Percentiles rank a stretch among this genome's conserved stretches.
Conservation (phyloP, 2,329 filamentous ascomycete species). For the Aspergillus pseudoglaucus region DNA sequence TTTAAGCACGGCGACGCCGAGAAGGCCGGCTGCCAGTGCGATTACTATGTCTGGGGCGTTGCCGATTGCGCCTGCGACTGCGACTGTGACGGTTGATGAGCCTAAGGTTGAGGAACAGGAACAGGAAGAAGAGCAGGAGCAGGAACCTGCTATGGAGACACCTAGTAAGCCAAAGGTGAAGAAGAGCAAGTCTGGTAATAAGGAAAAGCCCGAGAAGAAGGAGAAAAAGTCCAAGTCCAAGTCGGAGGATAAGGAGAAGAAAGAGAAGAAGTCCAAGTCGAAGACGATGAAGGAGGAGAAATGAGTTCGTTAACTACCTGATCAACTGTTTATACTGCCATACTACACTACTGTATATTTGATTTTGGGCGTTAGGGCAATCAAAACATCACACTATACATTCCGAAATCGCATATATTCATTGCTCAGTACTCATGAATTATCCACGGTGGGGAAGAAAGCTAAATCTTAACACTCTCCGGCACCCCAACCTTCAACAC, state of each 20-base stretch:
- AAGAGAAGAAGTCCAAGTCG: slow-evolving; percentile 17
- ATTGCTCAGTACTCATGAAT: background rate
- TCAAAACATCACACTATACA: slow-evolving; percentile 8
- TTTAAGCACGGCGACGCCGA: slow-evolving; percentile 24
- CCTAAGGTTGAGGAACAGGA: background rate
- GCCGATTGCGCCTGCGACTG: slow-evolving; percentile 10
- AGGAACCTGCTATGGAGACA: slow-evolving; percentile 13
- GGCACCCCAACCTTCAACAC: slow-evolving; percentile 29
- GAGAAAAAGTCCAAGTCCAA: slow-evolving; percentile 17
- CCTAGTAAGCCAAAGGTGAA: slow-evolving; percentile 10
- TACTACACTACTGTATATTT: background rate
- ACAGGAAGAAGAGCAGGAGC: slow-evolving; percentile 8
- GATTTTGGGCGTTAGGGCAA: slow-evolving; percentile 16
- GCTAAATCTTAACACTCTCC: slow-evolving; percentile 14
- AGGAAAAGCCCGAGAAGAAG: slow-evolving; percentile 13
- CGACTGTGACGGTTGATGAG: background rate
- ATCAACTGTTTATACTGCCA: slow-evolving; percentile 1
- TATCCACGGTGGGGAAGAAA: background rate
- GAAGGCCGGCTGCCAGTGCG: slow-evolving; percentile 7
- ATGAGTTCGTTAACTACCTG: background rate
- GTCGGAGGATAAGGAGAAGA: slow-evolving; percentile 18
- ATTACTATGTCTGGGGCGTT: slow-evolving; percentile 16
- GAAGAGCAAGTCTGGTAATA: slow-evolving; percentile 13
- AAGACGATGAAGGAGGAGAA: slow-evolving; percentile 14
- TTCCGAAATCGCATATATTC: too few species aligned